A percentile compares a stretch with the other conserved stretches of the same genome.
Conservation (phyloP, 352 stramenopile species). For the Globisporangium irregulare region DNA sequence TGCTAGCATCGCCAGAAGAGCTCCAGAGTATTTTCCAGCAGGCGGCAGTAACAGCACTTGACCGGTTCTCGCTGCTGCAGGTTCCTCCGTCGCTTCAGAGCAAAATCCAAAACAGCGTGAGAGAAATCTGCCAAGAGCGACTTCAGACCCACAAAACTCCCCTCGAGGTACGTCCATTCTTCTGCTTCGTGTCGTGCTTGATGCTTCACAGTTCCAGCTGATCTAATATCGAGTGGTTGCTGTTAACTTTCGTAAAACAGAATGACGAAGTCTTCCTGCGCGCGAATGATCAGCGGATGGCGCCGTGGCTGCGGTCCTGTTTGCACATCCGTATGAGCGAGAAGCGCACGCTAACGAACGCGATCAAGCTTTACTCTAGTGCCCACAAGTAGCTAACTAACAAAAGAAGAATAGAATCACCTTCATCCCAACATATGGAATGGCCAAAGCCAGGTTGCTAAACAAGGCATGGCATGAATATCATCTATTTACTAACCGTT, state of each 20-base stretch:
- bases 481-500: constrained; percentile 10
- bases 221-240: neutral
- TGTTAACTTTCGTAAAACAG: constrained; percentile 19
- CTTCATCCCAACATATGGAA: neutral
- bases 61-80: constrained; percentile 11
- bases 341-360: constrained; percentile 41
- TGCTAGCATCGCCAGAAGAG: constrained; percentile 41
- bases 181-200: neutral
- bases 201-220: neutral
- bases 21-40: constrained; percentile 42
- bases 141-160: constrained; percentile 22
- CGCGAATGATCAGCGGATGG: constrained; percentile 44
- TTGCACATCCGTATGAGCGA: constrained; percentile 68
- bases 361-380: constrained; percentile 2
- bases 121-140: constrained; percentile 7
- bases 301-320: constrained; percentile 59
- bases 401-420: neutral
- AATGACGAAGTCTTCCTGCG: constrained; percentile 48
- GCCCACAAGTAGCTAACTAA: neutral
- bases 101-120: constrained; percentile 20
- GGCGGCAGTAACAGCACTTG: constrained; percentile 13
- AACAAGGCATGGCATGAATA: neutral
- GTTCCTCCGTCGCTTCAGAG: constrained; percentile 27
- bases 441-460: neutral
- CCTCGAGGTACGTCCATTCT: constrained; percentile 21